A percentile compares a stretch with the other conserved stretches of the same genome.
Evolutionary conservation across 257 asterid species (phyloP).

Genomic region (Pogostemon cablin): DNA sequence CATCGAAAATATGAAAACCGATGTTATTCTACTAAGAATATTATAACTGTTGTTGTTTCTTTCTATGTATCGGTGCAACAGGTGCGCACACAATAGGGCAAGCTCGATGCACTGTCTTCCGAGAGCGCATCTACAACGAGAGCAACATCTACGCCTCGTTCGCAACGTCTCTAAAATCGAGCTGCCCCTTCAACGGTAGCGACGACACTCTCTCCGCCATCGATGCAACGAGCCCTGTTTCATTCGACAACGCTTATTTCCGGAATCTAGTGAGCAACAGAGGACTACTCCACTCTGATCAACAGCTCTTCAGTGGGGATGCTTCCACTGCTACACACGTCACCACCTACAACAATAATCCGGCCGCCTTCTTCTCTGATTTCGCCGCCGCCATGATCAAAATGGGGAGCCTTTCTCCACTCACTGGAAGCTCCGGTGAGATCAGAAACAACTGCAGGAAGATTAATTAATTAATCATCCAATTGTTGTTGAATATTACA

Average conservation of each 20-base stretch:
- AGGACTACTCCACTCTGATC: constrained; percentile 70
- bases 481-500: no score
- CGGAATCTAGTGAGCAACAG: constrained; percentile 39
- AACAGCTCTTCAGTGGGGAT: constrained; percentile 45
- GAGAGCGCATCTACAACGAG: constrained; percentile 61
- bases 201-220: constrained; percentile 55
- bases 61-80: not conserved
- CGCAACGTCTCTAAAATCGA: constrained; percentile 55
- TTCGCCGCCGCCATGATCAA: constrained; percentile 60
- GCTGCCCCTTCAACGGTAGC: constrained; percentile 51
- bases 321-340: constrained; percentile 50
- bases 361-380: constrained; percentile 43
- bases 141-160: constrained; percentile 51
- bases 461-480: constrained; percentile 32
- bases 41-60: no score
- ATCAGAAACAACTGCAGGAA: constrained; percentile 63
- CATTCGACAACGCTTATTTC: constrained; percentile 59
- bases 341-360: constrained; percentile 36
- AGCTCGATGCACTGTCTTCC: constrained; percentile 56
- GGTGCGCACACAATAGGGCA: constrained; percentile 73
- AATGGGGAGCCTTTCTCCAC: constrained; percentile 49
- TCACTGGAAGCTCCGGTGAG: constrained; percentile 51
- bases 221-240: constrained; percentile 43
- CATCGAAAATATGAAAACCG: no score
- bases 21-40: no score